phyloP scores from a whole-genome alignment of 805 yeast species.

The Kurtzmaniella cleridarum region DNA sequence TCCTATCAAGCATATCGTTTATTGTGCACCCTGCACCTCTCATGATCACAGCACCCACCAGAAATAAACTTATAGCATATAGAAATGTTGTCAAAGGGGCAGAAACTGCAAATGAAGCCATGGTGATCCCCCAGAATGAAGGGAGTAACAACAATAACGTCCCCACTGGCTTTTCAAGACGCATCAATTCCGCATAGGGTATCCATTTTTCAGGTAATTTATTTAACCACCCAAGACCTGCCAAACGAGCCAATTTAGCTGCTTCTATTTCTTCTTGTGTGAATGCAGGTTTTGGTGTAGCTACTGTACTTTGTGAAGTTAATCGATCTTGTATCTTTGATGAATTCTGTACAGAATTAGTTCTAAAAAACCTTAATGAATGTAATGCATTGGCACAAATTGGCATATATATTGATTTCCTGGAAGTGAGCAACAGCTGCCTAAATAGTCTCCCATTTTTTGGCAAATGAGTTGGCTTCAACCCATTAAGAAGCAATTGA shows the following conservation, averaged over 20 bases:
- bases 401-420: no score
- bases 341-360: no score
- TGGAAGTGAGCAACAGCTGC: no score
- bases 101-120: conserved; percentile 72
- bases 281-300: conserved; percentile 12
- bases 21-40: conserved; percentile 98
- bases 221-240: conserved; percentile 42
- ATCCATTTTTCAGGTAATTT: conserved; percentile 67
- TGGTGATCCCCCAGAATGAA: conserved; percentile 85
- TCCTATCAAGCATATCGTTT: conserved; percentile 81
- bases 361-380: no score
- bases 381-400: no score
- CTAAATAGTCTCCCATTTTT: no score
- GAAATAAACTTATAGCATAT: conserved; percentile 63
- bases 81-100: conserved; percentile 65
- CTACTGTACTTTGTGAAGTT: no score
- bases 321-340: no score
- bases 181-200: conserved; percentile 88
- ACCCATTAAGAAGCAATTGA: no score
- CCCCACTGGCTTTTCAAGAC: conserved; percentile 96
- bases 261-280: conserved; percentile 40
- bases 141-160: conserved; percentile 80
- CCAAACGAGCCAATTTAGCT: conserved; percentile 48
- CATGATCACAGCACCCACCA: conserved; percentile 85
- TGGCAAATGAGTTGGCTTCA: no score